Evolutionary conservation across 805 yeast genomes (phyloP), one percentile per base, ranked within the genome.

Genomic region (Sugiyamaella floridensis): DNA sequence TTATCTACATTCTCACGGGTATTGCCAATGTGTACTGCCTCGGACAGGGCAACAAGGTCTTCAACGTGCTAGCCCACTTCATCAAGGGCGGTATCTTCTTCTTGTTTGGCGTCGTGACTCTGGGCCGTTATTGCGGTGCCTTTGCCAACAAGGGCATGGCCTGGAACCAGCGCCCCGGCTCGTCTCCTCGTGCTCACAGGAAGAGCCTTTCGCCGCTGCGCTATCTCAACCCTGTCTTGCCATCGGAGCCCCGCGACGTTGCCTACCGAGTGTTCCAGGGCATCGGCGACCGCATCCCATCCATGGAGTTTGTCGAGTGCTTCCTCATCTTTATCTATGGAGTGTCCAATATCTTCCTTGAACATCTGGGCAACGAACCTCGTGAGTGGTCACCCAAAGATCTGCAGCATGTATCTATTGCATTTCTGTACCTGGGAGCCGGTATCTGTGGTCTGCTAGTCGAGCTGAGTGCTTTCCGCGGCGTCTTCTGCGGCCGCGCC

Each of bases 21-120:
- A 63, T 82, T 29, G 87, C 89, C 6, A 82, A 85, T 5, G 85
- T 86, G 44, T 79, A 77, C 50, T 64, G 83, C 42, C 68, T 89
- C 62, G 98, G 96, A 41, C 70, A 79, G 67, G 90, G 81, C 2
- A 64, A 61, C 11, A 73, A 73, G 18, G 83, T 90, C 12, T 92
- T 88, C 72, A 89, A 88, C 61, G 68, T 92, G 49, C 75, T 92
- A 53, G 99, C 99, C 1, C 99, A 92, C 69, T 88, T 89, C 77
- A 92, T 92, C 67, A 92, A 92, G 69, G 99, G 99, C 55, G 93
- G 92, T 22, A 93, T 92, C 2, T 92, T 92, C 65, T 76, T 89
- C 54, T 57, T 75, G 4, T 71, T 86, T 41, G 99, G 99, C 18
- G 55, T 90, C 7, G 65, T 89, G 5, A 78, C 95, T n/a, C 74